Percentiles rank a stretch among this genome's conserved stretches.
phyloP scores from a whole-genome alignment of 805 yeast genomes.

The Kodamaea nitidulidarum region DNA sequence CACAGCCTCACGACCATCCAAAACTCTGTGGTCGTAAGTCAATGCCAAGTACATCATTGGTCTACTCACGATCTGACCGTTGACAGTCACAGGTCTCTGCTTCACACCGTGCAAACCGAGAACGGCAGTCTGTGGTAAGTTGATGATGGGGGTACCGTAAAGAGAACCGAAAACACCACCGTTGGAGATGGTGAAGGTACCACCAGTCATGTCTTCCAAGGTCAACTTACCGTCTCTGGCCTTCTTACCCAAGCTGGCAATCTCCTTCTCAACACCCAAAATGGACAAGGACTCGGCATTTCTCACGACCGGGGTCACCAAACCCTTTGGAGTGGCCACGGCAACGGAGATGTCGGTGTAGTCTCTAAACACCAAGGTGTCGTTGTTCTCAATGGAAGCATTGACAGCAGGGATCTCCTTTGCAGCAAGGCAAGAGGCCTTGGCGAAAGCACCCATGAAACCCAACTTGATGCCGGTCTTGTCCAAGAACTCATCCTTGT shows the following conservation, averaged over 20 bases:
- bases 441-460: constrained; percentile 97
- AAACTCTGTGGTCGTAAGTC: constrained; percentile 95
- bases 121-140: constrained; percentile 97
- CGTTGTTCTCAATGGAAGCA: constrained; percentile 88
- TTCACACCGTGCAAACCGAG: constrained; percentile 96
- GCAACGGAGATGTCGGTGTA: constrained; percentile 94
- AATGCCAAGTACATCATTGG: constrained; percentile 99
- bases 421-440: constrained; percentile 88
- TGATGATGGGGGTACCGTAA: constrained; percentile 97
- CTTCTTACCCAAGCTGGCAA: constrained; percentile 73
- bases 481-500: constrained; percentile 94
- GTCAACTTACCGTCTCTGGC: constrained; percentile 97
- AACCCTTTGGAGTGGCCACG: constrained; percentile 98
- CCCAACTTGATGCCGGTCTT: constrained; percentile 93
- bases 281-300: constrained; percentile 90
- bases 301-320: constrained; percentile 96
- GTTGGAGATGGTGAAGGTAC: constrained; percentile 97
- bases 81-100: constrained; percentile 94
- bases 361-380: constrained; percentile 93
- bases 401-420: constrained; percentile 93
- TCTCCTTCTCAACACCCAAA: constrained; percentile 86
- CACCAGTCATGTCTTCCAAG: constrained; percentile 98
- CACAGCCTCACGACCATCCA: constrained; percentile 99
- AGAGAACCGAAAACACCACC: constrained; percentile 99
- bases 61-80: constrained; percentile 93